A percentile compares a stretch with the other conserved stretches of the same genome.
These are phyloP conservation scores for Scheffersomyces amazonensis DNA, from an alignment of 805 yeast species.

Conservation along the genomic window DNA sequence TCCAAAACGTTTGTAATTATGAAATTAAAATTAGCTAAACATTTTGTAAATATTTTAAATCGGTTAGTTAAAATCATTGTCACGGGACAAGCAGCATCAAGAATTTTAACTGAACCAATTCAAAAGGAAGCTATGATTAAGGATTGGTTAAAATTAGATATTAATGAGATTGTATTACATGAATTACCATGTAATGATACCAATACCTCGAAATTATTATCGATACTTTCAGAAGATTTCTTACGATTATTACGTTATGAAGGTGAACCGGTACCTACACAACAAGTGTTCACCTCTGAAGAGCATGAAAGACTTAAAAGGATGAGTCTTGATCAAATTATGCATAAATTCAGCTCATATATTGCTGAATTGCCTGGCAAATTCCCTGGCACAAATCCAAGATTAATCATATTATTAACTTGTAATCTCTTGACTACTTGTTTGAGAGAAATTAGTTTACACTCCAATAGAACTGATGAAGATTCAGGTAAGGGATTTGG, in stretches of 20 bases:
- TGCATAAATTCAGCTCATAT: conserved; percentile 6
- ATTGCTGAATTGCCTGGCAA: conserved; percentile 40
- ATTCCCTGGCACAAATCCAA: conserved; percentile 52
- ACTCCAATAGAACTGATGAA: too few species aligned
- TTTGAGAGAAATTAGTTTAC: conserved; percentile 58
- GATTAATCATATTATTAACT: conserved; percentile 51
- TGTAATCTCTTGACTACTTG: conserved; percentile 57
- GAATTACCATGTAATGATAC: conserved; percentile 49
- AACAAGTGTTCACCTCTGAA: conserved; percentile 1
- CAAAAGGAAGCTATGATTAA: conserved; percentile 50
- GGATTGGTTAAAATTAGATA: conserved; percentile 59
- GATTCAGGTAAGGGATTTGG: conserved; percentile 60
- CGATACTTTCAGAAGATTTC: conserved; percentile 33
- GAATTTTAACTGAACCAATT: conserved; percentile 38
- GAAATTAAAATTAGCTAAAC: conserved; percentile 52
- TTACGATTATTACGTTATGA: conserved; percentile 20
- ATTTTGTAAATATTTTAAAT: conserved; percentile 50
- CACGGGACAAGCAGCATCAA: conserved; percentile 48
- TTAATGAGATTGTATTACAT: conserved; percentile 41
- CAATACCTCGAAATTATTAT: conserved; percentile 27
- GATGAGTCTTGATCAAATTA: conserved; percentile 3
- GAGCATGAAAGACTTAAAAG: neutral
- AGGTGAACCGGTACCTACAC: conserved; percentile 3
- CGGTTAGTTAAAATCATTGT: conserved; percentile 54
- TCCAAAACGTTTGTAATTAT: conserved; percentile 50